phyloP scores from a whole-genome alignment of 1,139 yeast species.

The Blastobotrys niveus region DNA sequence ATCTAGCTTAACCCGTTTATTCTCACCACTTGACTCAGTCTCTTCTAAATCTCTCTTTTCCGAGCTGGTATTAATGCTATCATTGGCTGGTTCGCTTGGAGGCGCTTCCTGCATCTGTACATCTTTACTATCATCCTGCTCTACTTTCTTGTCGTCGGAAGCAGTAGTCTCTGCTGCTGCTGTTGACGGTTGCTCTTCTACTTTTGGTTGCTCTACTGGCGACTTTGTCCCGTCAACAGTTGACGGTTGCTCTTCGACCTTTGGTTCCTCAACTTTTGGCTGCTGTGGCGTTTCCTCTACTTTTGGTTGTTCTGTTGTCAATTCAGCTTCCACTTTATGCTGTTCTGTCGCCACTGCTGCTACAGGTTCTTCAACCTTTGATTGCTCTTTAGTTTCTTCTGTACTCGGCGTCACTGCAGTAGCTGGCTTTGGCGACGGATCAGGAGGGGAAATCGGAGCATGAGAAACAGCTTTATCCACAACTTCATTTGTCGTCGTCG shows the following conservation, averaged over 20 bases:
- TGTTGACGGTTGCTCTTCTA: not conserved
- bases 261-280: not conserved
- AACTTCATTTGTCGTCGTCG: not conserved
- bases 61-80: not conserved
- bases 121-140: too few species aligned
- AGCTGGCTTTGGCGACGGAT: not conserved
- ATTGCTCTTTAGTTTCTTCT: not conserved
- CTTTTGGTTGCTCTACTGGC: not conserved
- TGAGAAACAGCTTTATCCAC: not conserved
- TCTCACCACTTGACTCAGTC: not conserved
- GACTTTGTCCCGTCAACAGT: too few species aligned
- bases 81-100: not conserved
- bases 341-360: not conserved
- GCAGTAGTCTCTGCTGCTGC: too few species aligned
- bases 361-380: not conserved
- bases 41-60: not conserved
- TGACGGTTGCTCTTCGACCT: not conserved
- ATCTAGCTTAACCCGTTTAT: not conserved
- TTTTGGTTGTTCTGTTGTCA: not conserved
- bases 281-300: too few species aligned
- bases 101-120: not conserved
- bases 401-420: not conserved
- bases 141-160: too few species aligned
- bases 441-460: constrained; percentile 1
- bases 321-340: too few species aligned